Conservation (phyloP, 2,329 filamentous ascomycete species). For the Aureobasidium melanogenum region DNA sequence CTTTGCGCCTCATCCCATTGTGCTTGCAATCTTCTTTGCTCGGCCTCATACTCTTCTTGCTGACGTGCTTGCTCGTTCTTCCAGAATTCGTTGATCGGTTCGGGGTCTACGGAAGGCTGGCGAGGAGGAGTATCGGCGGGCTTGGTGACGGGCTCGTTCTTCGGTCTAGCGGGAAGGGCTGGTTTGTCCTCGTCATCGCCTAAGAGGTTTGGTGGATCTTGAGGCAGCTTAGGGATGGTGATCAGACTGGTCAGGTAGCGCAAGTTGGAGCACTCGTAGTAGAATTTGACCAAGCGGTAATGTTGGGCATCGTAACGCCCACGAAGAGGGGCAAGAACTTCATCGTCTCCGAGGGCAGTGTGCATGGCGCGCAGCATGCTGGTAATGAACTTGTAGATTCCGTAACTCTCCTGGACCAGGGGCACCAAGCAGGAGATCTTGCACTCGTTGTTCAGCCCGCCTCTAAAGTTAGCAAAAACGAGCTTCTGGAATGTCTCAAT, state of each 20-base stretch:
- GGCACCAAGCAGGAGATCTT: conserved; percentile 89
- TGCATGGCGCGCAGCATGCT: conserved; percentile 99
- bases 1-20: conserved; percentile 75
- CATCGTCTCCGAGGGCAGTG: conserved; percentile 81
- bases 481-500: conserved; percentile 98
- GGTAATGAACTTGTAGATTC: conserved; percentile 98
- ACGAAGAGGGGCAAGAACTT: conserved; percentile 80
- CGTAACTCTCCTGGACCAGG: conserved; percentile 94
- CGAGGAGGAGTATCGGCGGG: conserved; percentile 57
- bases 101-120: conserved; percentile 68
- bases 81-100: conserved; percentile 97
- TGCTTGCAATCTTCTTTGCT: conserved; percentile 80
- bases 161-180: conserved; percentile 67
- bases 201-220: conserved; percentile 84
- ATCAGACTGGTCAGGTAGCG: conserved; percentile 94
- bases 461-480: conserved; percentile 93
- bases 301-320: conserved; percentile 91
- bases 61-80: conserved; percentile 84
- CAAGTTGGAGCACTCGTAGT: conserved; percentile 97
- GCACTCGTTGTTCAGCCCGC: conserved; percentile 89
- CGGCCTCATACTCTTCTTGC: conserved; percentile 89
- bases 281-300: conserved; percentile 93
- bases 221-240: conserved; percentile 88
- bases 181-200: conserved; percentile 78
- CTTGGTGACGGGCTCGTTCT: conserved; percentile 58